Evolutionary conservation across 495 filamentous ascomycete genomes (phyloP).

Genomic region (Aspergillus taichungensis): DNA sequence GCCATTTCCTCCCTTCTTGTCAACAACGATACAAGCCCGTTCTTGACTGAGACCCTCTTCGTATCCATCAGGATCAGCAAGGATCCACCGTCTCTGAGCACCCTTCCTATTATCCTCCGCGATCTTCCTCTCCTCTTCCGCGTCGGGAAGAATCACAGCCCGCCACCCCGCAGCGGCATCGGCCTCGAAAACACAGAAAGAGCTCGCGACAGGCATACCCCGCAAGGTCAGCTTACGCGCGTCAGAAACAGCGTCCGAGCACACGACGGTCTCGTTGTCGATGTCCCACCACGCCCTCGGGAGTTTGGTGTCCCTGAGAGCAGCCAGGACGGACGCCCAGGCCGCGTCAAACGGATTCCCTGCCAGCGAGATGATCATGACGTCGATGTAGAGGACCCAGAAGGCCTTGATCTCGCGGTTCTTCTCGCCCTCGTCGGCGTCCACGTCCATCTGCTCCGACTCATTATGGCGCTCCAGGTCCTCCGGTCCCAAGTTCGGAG

Average conservation of each 20-base stretch:
- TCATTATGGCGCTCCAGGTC: conserved; percentile 29
- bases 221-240: conserved; percentile 44
- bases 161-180: conserved; percentile 42
- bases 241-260: conserved; percentile 47
- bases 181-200: conserved; percentile 64
- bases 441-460: conserved; percentile 38
- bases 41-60: conserved; percentile 80
- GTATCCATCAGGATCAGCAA: conserved; percentile 82
- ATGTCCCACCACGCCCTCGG: conserved; percentile 79
- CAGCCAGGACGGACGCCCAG: conserved; percentile 76
- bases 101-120: conserved; percentile 26
- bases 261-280: conserved; percentile 70
- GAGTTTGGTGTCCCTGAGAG: conserved; percentile 70
- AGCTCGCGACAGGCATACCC: conserved; percentile 60
- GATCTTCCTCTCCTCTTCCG: conserved; percentile 32
- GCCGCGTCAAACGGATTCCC: conserved; percentile 86
- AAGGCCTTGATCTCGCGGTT: conserved; percentile 63
- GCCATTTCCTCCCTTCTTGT: conserved; percentile 41
- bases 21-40: conserved; percentile 61
- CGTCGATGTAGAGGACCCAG: conserved; percentile 89
- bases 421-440: conserved; percentile 13
- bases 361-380: conserved; percentile 82
- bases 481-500: conserved; percentile 31
- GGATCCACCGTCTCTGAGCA: conserved; percentile 55
- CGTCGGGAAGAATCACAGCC: conserved; percentile 30